A percentile compares a stretch with the other conserved stretches of the same genome.
phyloP scores from a whole-genome alignment of 192 early-diverging fungal species.

The Backusella morwellensis region DNA sequence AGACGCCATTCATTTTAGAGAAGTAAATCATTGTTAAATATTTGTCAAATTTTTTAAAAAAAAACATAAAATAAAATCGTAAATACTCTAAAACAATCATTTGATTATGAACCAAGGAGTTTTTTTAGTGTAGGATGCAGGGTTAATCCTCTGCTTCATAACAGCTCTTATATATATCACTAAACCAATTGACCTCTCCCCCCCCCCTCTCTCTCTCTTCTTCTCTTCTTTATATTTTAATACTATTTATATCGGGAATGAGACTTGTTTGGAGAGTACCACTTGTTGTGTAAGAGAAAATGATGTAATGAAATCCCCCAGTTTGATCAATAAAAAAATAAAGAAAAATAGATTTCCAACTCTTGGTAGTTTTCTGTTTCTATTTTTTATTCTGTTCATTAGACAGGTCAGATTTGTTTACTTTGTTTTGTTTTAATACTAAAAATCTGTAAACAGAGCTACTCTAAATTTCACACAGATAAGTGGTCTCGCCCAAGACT shows the following conservation, averaged over 20 bases:
- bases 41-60: neutral
- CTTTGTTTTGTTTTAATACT: neutral
- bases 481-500: neutral
- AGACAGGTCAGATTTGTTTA: conserved; percentile 3
- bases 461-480: neutral
- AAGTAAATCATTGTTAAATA: neutral
- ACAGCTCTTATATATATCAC: neutral
- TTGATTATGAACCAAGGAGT: neutral
- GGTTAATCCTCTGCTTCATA: neutral
- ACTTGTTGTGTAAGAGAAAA: conserved; percentile 6
- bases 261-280: neutral
- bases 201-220: neutral
- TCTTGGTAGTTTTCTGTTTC: neutral
- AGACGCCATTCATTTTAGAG: conserved; percentile 3
- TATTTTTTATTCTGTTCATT: neutral
- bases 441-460: neutral
- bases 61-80: neutral
- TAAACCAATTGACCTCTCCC: neutral
- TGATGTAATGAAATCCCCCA: neutral
- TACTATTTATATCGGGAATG: neutral
- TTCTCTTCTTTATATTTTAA: neutral
- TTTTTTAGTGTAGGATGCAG: neutral
- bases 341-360: conserved; percentile 1
- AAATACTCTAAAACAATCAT: neutral
- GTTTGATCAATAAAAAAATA: neutral